Evolutionary conservation across 2,329 filamentous ascomycete genomes (phyloP).

Genomic region (Periglandula ipomoeae): DNA sequence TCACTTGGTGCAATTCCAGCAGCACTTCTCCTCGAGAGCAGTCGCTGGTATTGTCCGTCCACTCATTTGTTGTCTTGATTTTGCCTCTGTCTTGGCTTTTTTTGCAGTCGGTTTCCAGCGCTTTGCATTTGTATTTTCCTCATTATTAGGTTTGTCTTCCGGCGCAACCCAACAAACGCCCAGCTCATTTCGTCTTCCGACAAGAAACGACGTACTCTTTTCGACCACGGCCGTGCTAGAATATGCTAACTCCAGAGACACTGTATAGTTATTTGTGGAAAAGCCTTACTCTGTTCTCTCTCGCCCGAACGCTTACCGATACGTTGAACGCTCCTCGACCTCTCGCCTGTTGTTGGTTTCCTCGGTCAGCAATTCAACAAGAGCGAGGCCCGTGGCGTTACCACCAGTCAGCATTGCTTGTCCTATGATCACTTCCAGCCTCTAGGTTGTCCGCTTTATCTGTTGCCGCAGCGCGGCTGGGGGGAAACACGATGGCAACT

Average conservation of each 20-base stretch:
- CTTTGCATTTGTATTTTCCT: slow-evolving; percentile 9
- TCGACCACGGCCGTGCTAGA: neutral
- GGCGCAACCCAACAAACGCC: no score
- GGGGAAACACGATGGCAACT: slow-evolving; percentile 32
- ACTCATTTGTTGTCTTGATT: slow-evolving; percentile 36
- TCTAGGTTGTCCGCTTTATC: slow-evolving; percentile 31
- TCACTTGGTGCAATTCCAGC: slow-evolving; percentile 46
- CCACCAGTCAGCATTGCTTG: neutral
- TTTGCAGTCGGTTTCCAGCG: slow-evolving; percentile 7
- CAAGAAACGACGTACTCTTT: neutral
- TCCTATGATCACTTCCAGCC: slow-evolving; percentile 31
- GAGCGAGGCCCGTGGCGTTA: neutral
- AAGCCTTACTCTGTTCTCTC: neutral
- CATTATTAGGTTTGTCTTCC: slow-evolving; percentile 3
- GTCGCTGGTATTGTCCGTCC: slow-evolving; percentile 52
- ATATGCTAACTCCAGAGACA: neutral
- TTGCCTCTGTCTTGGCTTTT: slow-evolving; percentile 18
- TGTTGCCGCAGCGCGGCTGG: slow-evolving; percentile 41
- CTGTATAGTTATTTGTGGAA: neutral
- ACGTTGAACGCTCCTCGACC: neutral
- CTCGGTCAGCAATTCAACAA: neutral
- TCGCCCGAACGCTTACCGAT: neutral
- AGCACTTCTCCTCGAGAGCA: slow-evolving; percentile 39
- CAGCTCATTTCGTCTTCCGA: no score
- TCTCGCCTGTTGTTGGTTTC: neutral